phyloP scores from a whole-genome alignment of 768 basidiomycete genomes.

The Mycena kentingensis region DNA sequence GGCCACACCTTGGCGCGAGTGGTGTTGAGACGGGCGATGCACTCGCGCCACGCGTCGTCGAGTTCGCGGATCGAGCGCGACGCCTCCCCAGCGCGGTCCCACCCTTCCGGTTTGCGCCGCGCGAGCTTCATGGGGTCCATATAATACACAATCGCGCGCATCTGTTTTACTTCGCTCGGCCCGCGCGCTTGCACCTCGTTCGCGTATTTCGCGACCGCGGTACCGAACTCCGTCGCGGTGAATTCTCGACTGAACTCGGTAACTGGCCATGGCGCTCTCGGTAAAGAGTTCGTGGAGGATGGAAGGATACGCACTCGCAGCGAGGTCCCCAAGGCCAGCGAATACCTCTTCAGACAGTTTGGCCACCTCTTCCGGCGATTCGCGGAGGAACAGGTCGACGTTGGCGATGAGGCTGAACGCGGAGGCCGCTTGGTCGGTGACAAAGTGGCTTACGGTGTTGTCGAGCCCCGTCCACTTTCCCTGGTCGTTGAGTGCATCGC shows the following conservation, averaged over 20 bases:
- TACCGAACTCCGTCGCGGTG: slow-evolving; percentile 1
- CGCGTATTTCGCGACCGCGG: slow-evolving; percentile 1
- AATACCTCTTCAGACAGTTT: slow-evolving; percentile 8
- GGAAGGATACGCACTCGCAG: background rate
- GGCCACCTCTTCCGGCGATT: background rate
- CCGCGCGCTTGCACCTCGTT: background rate
- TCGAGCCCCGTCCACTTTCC: background rate
- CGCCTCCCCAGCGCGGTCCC: slow-evolving; percentile 2
- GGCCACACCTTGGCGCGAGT: too few species aligned
- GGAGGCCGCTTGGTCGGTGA: too few species aligned
- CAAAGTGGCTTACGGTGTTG: background rate
- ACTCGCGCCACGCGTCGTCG: background rate
- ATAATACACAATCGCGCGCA: slow-evolving; percentile 7
- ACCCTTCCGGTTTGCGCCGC: background rate
- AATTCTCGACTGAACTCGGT: slow-evolving; percentile 6
- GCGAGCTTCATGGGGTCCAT: slow-evolving; percentile 14
- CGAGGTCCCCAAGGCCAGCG: slow-evolving; percentile 13
- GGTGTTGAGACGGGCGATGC: background rate
- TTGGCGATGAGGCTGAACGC: background rate
- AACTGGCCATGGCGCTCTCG: too few species aligned
- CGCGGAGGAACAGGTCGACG: background rate
- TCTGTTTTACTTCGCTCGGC: background rate
- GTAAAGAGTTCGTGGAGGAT: background rate
- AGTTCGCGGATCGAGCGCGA: slow-evolving; percentile 1
- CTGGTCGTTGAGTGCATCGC: background rate